Conservation (phyloP, 2,329 filamentous ascomycete species). For the Cordyceps cateniannulata region DNA sequence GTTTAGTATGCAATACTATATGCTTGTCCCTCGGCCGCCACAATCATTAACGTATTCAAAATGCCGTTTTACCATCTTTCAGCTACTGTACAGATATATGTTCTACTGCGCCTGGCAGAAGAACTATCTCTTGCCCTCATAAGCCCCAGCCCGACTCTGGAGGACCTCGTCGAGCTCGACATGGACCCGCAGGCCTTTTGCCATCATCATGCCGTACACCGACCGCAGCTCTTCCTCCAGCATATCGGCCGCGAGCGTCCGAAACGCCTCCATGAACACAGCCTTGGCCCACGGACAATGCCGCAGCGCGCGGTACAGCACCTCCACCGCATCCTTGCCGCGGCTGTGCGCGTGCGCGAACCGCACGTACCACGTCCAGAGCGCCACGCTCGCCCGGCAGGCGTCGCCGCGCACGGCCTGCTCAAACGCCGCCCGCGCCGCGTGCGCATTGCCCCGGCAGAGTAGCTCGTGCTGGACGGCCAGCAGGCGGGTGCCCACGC, state of each 20-base stretch:
- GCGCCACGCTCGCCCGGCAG: conserved; percentile 31
- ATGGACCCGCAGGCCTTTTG: conserved; percentile 44
- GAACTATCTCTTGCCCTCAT: background rate
- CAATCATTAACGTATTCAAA: no score
- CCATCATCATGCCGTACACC: conserved; percentile 40
- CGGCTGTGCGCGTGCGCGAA: conserved; percentile 32
- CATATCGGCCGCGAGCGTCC: conserved; percentile 36
- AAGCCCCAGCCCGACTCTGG: conserved; percentile 21
- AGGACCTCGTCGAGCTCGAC: conserved; percentile 46
- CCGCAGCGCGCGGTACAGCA: conserved; percentile 41
- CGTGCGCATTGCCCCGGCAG: conserved; percentile 39
- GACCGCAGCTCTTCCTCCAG: conserved; percentile 41
- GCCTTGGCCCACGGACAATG: conserved; percentile 45
- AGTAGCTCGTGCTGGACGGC: conserved; percentile 45
- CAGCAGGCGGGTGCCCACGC: conserved; percentile 39
- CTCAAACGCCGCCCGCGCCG: conserved; percentile 45
- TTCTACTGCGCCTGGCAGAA: background rate
- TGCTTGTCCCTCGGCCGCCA: no score
- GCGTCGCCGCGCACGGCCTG: conserved; percentile 37
- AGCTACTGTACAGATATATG: background rate
- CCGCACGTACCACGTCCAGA: conserved; percentile 47
- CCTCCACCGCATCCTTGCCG: conserved; percentile 31
- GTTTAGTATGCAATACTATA: background rate
- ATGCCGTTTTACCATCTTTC: background rate
- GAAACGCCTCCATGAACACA: conserved; percentile 46